phyloP scores from a whole-genome alignment of 129 eudicot genomes.

The Smallanthus sonchifolius region DNA sequence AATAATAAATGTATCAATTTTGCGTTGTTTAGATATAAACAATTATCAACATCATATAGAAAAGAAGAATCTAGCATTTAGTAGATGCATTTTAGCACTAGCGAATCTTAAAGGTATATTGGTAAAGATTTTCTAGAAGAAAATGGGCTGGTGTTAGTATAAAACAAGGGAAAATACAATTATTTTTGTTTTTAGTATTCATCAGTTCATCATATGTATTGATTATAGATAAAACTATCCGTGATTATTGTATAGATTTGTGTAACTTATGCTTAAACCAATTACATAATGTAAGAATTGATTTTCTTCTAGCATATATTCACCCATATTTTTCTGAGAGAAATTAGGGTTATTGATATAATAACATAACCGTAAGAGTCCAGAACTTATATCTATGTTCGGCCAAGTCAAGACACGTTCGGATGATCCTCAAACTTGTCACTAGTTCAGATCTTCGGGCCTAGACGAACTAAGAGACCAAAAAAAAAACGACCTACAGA shows the following conservation, averaged over 20 bases:
- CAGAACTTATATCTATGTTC: no score
- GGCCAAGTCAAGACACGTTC: no score
- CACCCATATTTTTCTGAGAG: no score
- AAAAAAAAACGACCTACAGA: no score
- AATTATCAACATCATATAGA: background rate
- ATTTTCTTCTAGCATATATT: background rate
- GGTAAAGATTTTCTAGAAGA: background rate
- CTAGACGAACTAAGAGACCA: no score
- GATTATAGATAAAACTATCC: background rate
- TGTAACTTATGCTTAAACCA: background rate
- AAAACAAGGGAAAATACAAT: constrained; percentile 20
- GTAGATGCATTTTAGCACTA: constrained; percentile 1
- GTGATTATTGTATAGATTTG: background rate
- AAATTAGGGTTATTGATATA: no score
- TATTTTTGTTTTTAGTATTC: constrained; percentile 24
- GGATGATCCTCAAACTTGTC: no score
- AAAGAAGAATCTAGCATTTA: background rate
- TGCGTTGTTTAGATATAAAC: background rate
- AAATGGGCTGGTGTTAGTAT: background rate
- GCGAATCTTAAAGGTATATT: background rate
- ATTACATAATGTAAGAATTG: background rate
- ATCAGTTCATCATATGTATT: background rate
- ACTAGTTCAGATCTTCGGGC: no score
- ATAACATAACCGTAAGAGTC: no score
- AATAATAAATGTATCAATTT: background rate